Evolutionary conservation across 768 basidiomycete genomes (phyloP).

Genomic region (Xanthoconium purpureum): DNA sequence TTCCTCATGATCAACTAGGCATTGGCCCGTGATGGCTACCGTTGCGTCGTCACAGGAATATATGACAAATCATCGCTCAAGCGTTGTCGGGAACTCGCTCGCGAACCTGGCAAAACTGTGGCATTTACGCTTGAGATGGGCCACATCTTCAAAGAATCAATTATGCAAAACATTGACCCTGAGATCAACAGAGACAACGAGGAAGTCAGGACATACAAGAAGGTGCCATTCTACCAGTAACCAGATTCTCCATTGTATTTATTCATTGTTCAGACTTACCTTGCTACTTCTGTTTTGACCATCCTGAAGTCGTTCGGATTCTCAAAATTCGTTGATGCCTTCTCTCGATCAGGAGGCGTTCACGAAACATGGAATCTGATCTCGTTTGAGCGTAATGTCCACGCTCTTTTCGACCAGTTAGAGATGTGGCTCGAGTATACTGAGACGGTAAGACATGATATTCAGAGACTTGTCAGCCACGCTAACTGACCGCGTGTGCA

Average conservation of each 20-base stretch:
- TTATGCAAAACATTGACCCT: not conserved
- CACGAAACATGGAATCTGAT: conserved; percentile 1
- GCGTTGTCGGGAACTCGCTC: not conserved
- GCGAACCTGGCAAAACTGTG: too few species aligned
- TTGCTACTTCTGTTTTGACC: not conserved
- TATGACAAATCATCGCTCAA: not conserved
- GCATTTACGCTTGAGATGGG: not conserved
- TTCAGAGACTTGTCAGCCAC: not conserved
- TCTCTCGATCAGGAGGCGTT: not conserved
- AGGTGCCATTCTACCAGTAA: not conserved
- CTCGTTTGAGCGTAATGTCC: not conserved
- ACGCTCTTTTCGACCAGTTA: rapidly evolving
- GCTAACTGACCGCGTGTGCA: not conserved
- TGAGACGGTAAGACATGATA: not conserved
- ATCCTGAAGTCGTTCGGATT: too few species aligned
- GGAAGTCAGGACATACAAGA: not conserved
- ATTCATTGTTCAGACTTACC: not conserved
- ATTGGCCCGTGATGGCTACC: not conserved
- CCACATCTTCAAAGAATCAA: not conserved
- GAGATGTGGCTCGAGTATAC: not conserved
- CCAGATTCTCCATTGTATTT: not conserved
- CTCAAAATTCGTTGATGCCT: not conserved
- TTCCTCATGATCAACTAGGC: not conserved
- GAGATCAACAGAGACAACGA: not conserved
- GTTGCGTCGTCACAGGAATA: not conserved